Evolutionary conservation across 164 flowering plant species (phyloP).

Genomic region (Chloranthus sessilifolius): DNA sequence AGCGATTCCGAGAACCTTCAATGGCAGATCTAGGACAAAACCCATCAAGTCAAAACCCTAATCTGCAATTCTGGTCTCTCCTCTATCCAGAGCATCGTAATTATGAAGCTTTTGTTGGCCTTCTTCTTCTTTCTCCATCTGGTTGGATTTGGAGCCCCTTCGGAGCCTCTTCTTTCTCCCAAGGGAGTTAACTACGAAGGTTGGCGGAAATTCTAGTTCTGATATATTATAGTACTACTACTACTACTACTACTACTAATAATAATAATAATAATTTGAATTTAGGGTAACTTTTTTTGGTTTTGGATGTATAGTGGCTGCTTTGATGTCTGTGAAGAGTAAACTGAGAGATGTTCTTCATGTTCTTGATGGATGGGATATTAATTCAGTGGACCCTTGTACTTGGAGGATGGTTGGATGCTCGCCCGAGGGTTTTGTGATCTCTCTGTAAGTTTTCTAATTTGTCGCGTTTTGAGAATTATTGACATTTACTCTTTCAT

Average conservation of each 20-base stretch:
- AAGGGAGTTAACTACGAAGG: slow-evolving; percentile 98
- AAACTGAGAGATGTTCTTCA: slow-evolving; percentile 46
- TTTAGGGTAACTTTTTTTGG: neutral
- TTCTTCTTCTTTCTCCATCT: slow-evolving; percentile 19
- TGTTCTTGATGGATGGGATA: slow-evolving; percentile 91
- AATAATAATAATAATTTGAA: too few species aligned
- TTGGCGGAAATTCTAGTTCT: too few species aligned
- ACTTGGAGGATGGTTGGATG: slow-evolving; percentile 95
- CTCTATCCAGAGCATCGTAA: neutral
- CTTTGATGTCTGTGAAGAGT: slow-evolving; percentile 86
- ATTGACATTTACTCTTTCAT: neutral
- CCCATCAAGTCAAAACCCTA: neutral
- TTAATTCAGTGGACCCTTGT: slow-evolving; percentile 97
- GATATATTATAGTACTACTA: too few species aligned
- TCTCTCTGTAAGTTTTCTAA: slow-evolving; percentile 68
- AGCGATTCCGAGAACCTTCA: slow-evolving; percentile 5
- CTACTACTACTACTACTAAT: too few species aligned
- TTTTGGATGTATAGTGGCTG: slow-evolving; percentile 55
- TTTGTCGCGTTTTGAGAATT: neutral
- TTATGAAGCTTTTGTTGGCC: slow-evolving; percentile 10
- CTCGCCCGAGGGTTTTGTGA: slow-evolving; percentile 73
- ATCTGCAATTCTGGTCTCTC: neutral
- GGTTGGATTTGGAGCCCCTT: slow-evolving; percentile 24
- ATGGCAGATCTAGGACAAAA: slow-evolving; percentile 5
- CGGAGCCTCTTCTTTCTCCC: slow-evolving; percentile 73